Evolutionary conservation across 1,284 basidiomycete genomes (phyloP), one percentile per base, ranked within the genome.

Genomic region (Fomes fomentarius): DNA sequence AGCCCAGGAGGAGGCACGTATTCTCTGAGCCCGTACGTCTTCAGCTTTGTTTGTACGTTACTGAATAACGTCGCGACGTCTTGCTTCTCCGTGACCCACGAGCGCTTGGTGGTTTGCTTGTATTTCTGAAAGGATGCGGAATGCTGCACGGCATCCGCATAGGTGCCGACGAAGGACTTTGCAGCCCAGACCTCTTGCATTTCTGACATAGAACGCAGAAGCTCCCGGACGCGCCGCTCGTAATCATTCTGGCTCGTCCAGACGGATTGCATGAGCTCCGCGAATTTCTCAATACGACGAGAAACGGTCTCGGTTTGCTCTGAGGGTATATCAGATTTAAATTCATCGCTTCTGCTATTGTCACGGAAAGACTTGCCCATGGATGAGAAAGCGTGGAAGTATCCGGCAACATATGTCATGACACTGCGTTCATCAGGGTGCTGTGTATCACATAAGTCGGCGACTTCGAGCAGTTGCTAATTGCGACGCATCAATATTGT

Each of bases 301-400:
- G 94, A 93, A 17, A 95, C 94, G 0, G 94, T 97, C 69, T 98
- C 94, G 5, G 93, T 91, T 72, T 98, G 95, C 66, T 98, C 95
- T 96, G 59, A 22, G 38, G 8, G 3, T 24, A 33, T 4, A 46
- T 37, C 4, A 46, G 25, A 14, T 7, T 28, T 15, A 8, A n/a
- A n/a, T n/a, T n/a, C n/a, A n/a, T n/a, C n/a, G n/a, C n/a, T n/a
- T n/a, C n/a, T n/a, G n/a, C n/a, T 17, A 21, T 12, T 3, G 1
- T 17, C 10, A 25, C 39, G 22, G 35, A 22, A 26, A 40, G 45
- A 19, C 83, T 58, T 62, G 94, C 94, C 94, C 89, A 97, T 96
- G 1, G 93, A 89, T 0, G 94, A 96, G 71, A 99, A 99, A 0
- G 96, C 96, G 70, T 99, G 96, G 79, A 99, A 99, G 74, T 84